A percentile compares a stretch with the other conserved stretches of the same genome.
phyloP scores from a whole-genome alignment of 306 rosid genomes.

The Quercus robur region DNA sequence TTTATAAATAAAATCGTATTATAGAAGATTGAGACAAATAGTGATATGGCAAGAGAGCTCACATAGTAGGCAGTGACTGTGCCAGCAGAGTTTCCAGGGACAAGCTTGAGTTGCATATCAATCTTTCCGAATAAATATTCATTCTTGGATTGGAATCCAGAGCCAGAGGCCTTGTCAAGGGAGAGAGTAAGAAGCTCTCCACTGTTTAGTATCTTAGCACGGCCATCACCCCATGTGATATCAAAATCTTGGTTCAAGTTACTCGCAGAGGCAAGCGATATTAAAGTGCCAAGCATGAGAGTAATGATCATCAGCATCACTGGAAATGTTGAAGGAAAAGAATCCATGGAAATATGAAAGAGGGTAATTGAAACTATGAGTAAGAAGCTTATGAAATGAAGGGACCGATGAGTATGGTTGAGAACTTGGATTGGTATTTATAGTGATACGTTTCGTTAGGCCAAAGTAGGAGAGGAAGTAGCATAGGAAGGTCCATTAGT shows the following conservation, averaged over 20 bases:
- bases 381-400: background rate
- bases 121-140: constrained; percentile 60
- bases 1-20: background rate
- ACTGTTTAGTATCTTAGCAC: constrained; percentile 59
- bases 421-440: background rate
- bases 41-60: background rate
- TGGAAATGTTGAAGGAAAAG: background rate
- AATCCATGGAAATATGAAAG: background rate
- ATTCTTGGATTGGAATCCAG: constrained; percentile 64
- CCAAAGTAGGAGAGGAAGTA: background rate
- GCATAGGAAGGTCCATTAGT: background rate
- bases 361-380: background rate
- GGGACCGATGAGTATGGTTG: background rate
- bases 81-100: constrained; percentile 75
- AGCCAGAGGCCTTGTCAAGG: constrained; percentile 61
- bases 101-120: constrained; percentile 82
- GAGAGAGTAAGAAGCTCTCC: constrained; percentile 55
- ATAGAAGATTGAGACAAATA: no score
- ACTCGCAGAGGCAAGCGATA: constrained; percentile 25
- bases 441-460: background rate
- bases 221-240: constrained; percentile 68
- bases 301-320: constrained; percentile 1
- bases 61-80: constrained; percentile 79
- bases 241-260: constrained; percentile 50
- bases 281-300: constrained; percentile 18